These are phyloP conservation scores for Fusarium begoniae DNA, from an alignment of 2,329 filamentous ascomycete genomes.

Conservation along the genomic window DNA sequence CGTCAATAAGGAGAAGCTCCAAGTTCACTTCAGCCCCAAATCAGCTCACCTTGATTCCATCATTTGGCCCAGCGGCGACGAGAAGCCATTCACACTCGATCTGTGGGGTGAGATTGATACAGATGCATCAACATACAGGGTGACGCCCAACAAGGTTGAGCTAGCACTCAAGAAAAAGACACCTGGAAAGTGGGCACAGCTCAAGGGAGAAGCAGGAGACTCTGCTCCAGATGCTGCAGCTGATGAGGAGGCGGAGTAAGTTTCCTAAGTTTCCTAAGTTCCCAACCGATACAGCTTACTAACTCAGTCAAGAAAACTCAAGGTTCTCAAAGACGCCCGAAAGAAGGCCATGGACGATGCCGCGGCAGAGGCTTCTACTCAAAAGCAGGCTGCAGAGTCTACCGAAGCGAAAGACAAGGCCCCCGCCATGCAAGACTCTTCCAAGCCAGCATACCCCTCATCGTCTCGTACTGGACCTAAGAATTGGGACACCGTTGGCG, in stretches of 20 bases:
- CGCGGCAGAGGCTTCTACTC: not conserved
- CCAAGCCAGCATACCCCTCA: constrained; percentile 73
- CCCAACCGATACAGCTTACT: not conserved
- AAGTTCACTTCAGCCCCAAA: constrained; percentile 47
- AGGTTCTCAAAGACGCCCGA: constrained; percentile 30
- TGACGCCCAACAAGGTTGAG: constrained; percentile 84
- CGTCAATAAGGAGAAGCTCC: constrained; percentile 52
- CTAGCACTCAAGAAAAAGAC: constrained; percentile 74
- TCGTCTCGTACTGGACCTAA: constrained; percentile 86
- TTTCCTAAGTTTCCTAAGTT: not conserved
- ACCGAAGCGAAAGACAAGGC: constrained; percentile 18
- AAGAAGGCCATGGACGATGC: constrained; percentile 35
- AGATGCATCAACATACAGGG: constrained; percentile 65
- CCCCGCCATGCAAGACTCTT: not conserved
- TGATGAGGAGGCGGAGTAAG: constrained; percentile 36
- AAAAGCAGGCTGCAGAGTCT: not conserved
- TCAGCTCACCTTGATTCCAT: constrained; percentile 44
- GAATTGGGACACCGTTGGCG: constrained; percentile 85
- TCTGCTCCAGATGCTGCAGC: not conserved
- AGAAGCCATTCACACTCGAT: constrained; percentile 69
- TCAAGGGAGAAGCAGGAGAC: constrained; percentile 29
- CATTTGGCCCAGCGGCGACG: constrained; percentile 58
- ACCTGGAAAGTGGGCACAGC: constrained; percentile 72
- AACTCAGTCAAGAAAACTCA: constrained; percentile 23
- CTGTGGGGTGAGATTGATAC: constrained; percentile 74